Conservation (phyloP, 345 rosid species). For the Eucalyptus erythrocorys region DNA sequence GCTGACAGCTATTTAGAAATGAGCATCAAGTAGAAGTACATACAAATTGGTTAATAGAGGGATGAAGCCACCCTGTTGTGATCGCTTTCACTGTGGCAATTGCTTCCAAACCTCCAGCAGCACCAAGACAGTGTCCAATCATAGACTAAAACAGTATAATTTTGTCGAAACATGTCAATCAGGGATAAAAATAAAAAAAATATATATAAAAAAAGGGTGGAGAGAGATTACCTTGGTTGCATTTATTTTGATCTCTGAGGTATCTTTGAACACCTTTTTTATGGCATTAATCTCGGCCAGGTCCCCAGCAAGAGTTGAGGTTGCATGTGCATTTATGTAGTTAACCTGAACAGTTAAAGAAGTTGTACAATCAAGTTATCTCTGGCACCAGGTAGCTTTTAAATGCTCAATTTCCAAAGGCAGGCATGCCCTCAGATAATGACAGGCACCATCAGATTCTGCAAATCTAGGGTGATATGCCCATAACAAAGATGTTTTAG, state of each 20-base stretch:
- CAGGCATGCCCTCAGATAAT: not conserved
- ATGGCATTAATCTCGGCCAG: conserved; percentile 97
- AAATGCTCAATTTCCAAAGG: not conserved
- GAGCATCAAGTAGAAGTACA: conserved; percentile 3
- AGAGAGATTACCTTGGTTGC: conserved; percentile 72
- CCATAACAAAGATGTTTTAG: not conserved
- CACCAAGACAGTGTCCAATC: conserved; percentile 99
- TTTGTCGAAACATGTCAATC: not conserved
- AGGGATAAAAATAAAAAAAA: not conserved
- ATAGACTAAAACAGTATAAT: conserved; percentile 50
- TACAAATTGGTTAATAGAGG: conserved; percentile 90
- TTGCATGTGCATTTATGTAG: conserved; percentile 96
- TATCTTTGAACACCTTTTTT: conserved; percentile 83
- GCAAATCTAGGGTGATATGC: not conserved
- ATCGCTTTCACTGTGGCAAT: conserved; percentile 87
- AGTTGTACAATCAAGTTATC: not conserved
- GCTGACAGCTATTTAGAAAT: not conserved
- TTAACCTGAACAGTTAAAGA: conserved; percentile 49
- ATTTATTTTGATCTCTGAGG: conserved; percentile 80
- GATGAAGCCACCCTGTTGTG: conserved; percentile 95
- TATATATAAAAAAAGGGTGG: not conserved
- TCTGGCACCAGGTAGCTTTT: not conserved
- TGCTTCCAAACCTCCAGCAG: conserved; percentile 98
- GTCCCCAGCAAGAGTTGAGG: conserved; percentile 98
- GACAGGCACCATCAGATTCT: not conserved